These are phyloP conservation scores for Raddia distichophylla DNA, from an alignment of 176 grass and related monocot species.

Conservation along the genomic window DNA sequence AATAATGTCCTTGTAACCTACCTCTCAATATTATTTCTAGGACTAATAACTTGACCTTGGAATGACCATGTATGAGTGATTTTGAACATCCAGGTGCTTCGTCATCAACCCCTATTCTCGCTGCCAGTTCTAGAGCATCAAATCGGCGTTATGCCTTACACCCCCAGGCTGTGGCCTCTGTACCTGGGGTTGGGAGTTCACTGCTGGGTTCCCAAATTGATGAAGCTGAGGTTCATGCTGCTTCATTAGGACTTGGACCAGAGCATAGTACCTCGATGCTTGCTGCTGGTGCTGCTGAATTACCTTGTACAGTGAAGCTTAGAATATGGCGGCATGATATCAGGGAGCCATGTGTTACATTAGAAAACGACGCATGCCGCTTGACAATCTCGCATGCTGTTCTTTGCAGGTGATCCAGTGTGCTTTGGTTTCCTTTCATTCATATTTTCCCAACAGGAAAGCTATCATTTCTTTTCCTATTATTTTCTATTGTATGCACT, in stretches of 20 bases:
- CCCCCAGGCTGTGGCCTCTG: conserved; percentile 41
- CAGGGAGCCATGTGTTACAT: conserved; percentile 52
- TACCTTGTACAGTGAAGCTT: conserved; percentile 98
- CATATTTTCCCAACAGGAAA: neutral
- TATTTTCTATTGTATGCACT: conserved; percentile 24
- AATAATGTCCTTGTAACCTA: conserved; percentile 39
- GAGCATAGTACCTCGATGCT: conserved; percentile 72
- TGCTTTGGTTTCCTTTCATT: conserved; percentile 34
- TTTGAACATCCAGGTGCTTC: conserved; percentile 49
- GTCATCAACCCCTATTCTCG: conserved; percentile 43
- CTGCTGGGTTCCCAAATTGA: conserved; percentile 61
- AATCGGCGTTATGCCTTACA: conserved; percentile 45
- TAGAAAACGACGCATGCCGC: conserved; percentile 56
- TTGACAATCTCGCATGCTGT: conserved; percentile 97
- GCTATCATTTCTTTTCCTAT: conserved; percentile 25
- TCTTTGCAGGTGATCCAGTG: conserved; percentile 82
- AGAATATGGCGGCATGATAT: conserved; percentile 94
- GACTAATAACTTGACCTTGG: conserved; percentile 44
- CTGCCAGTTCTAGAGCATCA: conserved; percentile 52
- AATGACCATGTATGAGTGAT: conserved; percentile 39
- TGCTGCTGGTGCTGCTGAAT: conserved; percentile 67
- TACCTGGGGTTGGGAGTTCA: conserved; percentile 55
- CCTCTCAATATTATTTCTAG: conserved; percentile 19
- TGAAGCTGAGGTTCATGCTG: conserved; percentile 66
- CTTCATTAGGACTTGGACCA: conserved; percentile 59